Percentiles rank a stretch among this genome's conserved stretches.
phyloP scores from a whole-genome alignment of 2,329 filamentous ascomycete species.

The Oidium heveae region DNA sequence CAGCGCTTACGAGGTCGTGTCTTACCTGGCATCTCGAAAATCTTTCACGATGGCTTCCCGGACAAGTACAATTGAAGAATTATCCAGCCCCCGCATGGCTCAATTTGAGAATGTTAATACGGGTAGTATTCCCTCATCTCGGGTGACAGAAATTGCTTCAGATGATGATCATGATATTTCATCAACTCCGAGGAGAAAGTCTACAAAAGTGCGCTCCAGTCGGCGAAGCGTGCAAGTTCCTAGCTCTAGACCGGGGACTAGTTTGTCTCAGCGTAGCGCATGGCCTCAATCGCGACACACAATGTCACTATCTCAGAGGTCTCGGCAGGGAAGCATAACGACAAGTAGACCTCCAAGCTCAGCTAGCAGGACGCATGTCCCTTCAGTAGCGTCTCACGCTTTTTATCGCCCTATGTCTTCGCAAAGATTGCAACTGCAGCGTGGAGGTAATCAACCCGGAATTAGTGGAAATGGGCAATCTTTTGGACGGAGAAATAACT shows the following conservation, averaged over 20 bases:
- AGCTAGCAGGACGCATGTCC: constrained; percentile 65
- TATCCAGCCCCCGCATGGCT: not conserved
- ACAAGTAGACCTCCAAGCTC: constrained; percentile 34
- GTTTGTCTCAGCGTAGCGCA: constrained; percentile 19
- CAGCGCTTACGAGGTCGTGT: no score
- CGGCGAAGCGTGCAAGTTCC: constrained; percentile 17
- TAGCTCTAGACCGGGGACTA: constrained; percentile 28
- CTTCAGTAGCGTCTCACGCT: constrained; percentile 64
- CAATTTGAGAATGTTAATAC: constrained; percentile 15
- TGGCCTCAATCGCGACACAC: constrained; percentile 28
- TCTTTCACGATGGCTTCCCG: no score
- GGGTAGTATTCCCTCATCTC: constrained; percentile 26
- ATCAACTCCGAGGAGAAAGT: constrained; percentile 6
- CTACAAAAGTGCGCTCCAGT: constrained; percentile 13
- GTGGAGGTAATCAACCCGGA: constrained; percentile 23
- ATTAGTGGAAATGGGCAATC: not conserved
- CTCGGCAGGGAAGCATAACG: constrained; percentile 5
- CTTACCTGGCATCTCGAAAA: no score
- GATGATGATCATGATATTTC: constrained; percentile 23
- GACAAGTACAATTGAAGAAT: not conserved
- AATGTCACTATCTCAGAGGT: constrained; percentile 9
- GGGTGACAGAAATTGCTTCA: constrained; percentile 28
- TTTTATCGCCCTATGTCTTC: constrained; percentile 97
- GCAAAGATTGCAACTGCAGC: constrained; percentile 74
- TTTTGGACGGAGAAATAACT: not conserved